Conservation (phyloP, 2,329 filamentous ascomycete species). For the Phyllosticta paracitricarpa region DNA sequence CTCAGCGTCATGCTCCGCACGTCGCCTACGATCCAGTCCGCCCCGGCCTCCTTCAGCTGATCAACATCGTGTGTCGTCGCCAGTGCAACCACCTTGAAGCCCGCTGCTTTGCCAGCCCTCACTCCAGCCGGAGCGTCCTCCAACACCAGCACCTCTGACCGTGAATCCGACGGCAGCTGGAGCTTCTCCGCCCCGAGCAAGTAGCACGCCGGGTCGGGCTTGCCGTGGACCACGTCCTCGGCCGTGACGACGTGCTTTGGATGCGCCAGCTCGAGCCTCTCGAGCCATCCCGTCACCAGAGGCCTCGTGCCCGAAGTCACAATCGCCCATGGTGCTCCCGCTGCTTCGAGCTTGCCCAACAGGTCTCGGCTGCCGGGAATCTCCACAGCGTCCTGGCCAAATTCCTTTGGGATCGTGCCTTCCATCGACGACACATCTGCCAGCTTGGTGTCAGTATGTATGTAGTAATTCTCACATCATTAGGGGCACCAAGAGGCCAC, state of each 20-base stretch:
- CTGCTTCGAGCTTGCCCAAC: constrained; percentile 54
- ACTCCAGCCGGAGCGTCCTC: constrained; percentile 88
- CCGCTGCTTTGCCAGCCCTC: constrained; percentile 70
- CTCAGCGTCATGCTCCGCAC: constrained; percentile 60
- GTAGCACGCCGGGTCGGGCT: constrained; percentile 43
- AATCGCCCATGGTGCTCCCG: constrained; percentile 69
- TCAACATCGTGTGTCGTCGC: constrained; percentile 71
- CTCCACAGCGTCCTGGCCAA: constrained; percentile 69
- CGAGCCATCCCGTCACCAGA: constrained; percentile 41
- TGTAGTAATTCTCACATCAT: background rate
- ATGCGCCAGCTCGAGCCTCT: constrained; percentile 38
- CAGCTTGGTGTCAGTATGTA: constrained; percentile 2
- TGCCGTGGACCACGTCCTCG: constrained; percentile 40
- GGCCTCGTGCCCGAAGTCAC: constrained; percentile 44
- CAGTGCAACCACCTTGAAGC: constrained; percentile 75
- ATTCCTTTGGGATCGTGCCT: constrained; percentile 63
- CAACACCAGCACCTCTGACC: constrained; percentile 56
- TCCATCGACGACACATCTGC: constrained; percentile 73
- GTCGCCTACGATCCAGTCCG: constrained; percentile 80
- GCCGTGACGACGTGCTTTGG: constrained; percentile 39
- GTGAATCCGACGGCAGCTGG: constrained; percentile 23
- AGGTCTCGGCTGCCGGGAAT: constrained; percentile 73
- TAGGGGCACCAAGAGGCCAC: background rate
- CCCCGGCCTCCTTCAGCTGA: constrained; percentile 63
- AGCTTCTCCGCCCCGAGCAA: constrained; percentile 33